Conservation (phyloP, 352 stramenopile species). For the Globisporangium canariense region DNA sequence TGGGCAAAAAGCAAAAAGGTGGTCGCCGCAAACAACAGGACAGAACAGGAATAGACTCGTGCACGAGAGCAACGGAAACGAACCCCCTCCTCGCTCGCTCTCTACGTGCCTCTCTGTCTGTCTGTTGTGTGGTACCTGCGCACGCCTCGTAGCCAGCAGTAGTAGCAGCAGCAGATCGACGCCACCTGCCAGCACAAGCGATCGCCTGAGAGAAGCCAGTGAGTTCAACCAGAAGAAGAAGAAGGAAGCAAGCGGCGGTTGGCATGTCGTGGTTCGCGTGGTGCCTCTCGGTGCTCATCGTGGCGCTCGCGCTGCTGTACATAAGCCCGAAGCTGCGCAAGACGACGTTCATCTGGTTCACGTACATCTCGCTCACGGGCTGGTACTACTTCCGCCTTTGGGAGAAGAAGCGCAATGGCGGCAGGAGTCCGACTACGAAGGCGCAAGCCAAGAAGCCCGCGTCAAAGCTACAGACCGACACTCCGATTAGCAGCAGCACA, state of each 20-base stretch:
- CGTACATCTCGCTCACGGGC: constrained; percentile 75
- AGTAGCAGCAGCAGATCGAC: background rate
- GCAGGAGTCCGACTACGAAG: constrained; percentile 16
- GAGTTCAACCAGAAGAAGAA: background rate
- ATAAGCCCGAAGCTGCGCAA: constrained; percentile 54
- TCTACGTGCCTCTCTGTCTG: too few relatives aligned
- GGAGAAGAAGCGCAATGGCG: constrained; percentile 55
- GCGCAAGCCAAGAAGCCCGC: constrained; percentile 21
- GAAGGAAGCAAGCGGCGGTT: background rate
- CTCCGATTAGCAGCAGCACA: constrained; percentile 10
- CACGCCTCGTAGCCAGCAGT: background rate
- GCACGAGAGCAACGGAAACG: too few relatives aligned
- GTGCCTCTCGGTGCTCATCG: constrained; percentile 36
- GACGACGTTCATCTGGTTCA: constrained; percentile 62
- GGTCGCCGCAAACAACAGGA: too few relatives aligned
- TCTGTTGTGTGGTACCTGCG: too few relatives aligned
- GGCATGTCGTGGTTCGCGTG: constrained; percentile 20
- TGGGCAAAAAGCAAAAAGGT: too few relatives aligned
- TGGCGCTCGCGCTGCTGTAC: constrained; percentile 37
- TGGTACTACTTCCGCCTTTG: constrained; percentile 84
- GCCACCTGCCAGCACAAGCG: background rate
- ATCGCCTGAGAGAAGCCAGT: background rate
- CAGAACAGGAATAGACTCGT: too few relatives aligned
- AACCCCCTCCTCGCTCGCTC: too few relatives aligned
- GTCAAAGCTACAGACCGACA: constrained; percentile 5